These are phyloP conservation scores for Cercis canadensis DNA, from an alignment of 306 rosid species.

Conservation along the genomic window DNA sequence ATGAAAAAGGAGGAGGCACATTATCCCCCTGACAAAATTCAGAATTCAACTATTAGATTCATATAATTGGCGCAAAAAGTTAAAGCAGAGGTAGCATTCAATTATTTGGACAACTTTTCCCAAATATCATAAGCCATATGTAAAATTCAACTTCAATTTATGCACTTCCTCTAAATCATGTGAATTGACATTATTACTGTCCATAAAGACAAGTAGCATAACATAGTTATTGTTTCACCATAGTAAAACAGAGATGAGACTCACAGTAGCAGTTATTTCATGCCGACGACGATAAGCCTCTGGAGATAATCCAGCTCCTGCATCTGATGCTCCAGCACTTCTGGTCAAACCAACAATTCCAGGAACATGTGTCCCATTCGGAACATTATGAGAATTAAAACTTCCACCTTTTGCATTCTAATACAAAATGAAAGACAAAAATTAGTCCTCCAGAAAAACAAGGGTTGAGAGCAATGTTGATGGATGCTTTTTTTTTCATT, in stretches of 20 bases:
- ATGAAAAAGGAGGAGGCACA: constrained; percentile 76
- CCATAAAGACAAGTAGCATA: not conserved
- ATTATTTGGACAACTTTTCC: constrained; percentile 16
- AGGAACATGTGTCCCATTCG: constrained; percentile 54
- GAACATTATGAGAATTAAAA: constrained; percentile 46
- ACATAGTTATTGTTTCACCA: not conserved
- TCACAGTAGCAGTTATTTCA: constrained; percentile 85
- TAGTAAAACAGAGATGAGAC: constrained; percentile 32
- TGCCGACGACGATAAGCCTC: constrained; percentile 83
- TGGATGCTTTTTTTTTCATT: not conserved
- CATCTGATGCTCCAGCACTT: constrained; percentile 62
- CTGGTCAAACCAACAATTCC: constrained; percentile 55
- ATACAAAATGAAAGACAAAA: constrained; percentile 37
- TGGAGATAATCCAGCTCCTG: constrained; percentile 70
- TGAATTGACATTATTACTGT: not conserved
- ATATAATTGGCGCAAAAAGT: constrained; percentile 17
- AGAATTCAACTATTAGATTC: constrained; percentile 7
- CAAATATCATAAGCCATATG: not conserved
- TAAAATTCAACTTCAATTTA: constrained; percentile 3
- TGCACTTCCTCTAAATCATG: not conserved
- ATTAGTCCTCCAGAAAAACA: constrained; percentile 19
- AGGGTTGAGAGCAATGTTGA: not conserved
- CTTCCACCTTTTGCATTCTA: constrained; percentile 65
- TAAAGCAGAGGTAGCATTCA: constrained; percentile 11
- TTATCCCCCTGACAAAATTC: constrained; percentile 72